Evolutionary conservation across 495 filamentous ascomycete species (phyloP).

Genomic region (Lophiostoma macrostomum): DNA sequence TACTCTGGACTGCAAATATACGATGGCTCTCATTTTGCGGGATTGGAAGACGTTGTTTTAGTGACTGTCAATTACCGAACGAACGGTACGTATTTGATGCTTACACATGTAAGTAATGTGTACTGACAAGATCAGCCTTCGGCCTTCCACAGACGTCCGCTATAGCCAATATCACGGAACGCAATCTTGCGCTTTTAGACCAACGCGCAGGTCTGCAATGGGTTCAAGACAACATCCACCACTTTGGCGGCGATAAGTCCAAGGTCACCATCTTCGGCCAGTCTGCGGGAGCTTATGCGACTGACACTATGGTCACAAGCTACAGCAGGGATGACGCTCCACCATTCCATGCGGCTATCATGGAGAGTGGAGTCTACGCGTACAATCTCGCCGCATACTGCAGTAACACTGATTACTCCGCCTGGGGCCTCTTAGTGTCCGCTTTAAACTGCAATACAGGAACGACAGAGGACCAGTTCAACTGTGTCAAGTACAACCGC

Average conservation of each 20-base stretch:
- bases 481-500: constrained; percentile 22
- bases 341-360: constrained; percentile 11
- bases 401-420: constrained; percentile 1
- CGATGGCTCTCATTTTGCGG: constrained; percentile 25
- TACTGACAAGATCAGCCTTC: constrained; percentile 11
- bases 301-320: constrained; percentile 17
- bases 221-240: constrained; percentile 23
- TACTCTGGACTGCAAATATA: constrained; percentile 12
- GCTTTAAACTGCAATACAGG: constrained; percentile 1
- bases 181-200: constrained; percentile 26
- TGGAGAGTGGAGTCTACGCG: constrained; percentile 9
- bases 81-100: constrained; percentile 11
- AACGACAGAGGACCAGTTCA: constrained; percentile 14
- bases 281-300: constrained; percentile 15
- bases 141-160: constrained; percentile 13
- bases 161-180: constrained; percentile 15
- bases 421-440: background rate
- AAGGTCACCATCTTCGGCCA: constrained; percentile 28
- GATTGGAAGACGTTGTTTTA: constrained; percentile 24
- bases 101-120: background rate
- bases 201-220: constrained; percentile 22
- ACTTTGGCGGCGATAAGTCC: constrained; percentile 17
- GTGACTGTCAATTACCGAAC: constrained; percentile 29
- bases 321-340: background rate
- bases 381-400: constrained; percentile 3